These are phyloP conservation scores for Zea luxurians DNA, from an alignment of 176 grass and related monocot species.

Conservation along the genomic window DNA sequence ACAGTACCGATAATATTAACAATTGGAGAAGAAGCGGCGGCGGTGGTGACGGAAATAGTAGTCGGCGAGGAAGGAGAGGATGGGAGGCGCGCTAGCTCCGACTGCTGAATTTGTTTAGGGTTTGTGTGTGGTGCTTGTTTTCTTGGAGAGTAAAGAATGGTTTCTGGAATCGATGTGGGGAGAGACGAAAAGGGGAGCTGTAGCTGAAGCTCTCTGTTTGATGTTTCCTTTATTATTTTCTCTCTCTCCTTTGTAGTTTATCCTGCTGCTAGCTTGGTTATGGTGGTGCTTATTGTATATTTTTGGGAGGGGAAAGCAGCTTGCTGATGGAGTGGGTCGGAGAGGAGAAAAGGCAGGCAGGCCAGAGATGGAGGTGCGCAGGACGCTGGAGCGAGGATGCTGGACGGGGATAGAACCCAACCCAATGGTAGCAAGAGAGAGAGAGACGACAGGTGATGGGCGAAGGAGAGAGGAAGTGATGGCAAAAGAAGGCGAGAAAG, in stretches of 20 bases:
- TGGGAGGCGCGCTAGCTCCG: neutral
- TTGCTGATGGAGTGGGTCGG: neutral
- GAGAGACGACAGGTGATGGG: no score
- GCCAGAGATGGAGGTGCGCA: neutral
- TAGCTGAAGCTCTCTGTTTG: neutral
- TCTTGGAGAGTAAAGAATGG: constrained; percentile 72
- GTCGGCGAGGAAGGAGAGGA: constrained; percentile 32
- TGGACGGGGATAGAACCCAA: neutral
- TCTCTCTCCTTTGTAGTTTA: constrained; percentile 13
- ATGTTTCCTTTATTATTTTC: constrained; percentile 16
- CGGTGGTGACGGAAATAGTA: constrained; percentile 46
- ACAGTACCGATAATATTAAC: constrained; percentile 70
- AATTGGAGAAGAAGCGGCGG: constrained; percentile 49
- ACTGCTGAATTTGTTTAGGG: constrained; percentile 52
- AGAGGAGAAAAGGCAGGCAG: no score
- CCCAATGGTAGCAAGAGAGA: constrained; percentile 14
- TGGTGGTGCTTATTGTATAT: constrained; percentile 41
- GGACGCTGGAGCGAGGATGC: constrained; percentile 29
- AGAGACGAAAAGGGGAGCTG: constrained; percentile 1
- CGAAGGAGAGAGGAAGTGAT: constrained; percentile 19
- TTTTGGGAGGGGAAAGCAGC: constrained; percentile 23
- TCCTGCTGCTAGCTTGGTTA: constrained; percentile 33
- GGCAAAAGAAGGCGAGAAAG: constrained; percentile 35
- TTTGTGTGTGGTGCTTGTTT: constrained; percentile 62
- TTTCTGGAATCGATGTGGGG: constrained; percentile 30